Evolutionary conservation across 1,139 yeast genomes (phyloP).

Genomic region (Candida smagusa): DNA sequence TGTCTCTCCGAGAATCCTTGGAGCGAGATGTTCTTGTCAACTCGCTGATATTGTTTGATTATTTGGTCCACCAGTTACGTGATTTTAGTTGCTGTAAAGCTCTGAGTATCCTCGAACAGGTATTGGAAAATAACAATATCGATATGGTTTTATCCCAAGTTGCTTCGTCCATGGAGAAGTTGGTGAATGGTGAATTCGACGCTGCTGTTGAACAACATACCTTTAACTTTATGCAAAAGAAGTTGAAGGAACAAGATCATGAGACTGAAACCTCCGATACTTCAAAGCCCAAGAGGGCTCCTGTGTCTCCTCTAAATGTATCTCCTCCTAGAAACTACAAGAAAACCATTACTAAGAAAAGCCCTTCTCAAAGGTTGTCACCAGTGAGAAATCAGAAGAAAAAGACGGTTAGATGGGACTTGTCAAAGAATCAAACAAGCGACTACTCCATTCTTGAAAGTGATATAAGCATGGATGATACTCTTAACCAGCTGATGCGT

Average conservation of each 20-base stretch:
- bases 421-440: slow-evolving; percentile 9
- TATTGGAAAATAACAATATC: not conserved
- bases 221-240: slow-evolving; percentile 28
- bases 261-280: not conserved
- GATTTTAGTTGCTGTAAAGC: slow-evolving; percentile 15
- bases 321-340: slow-evolving; percentile 29
- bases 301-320: slow-evolving; percentile 27
- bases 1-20: slow-evolving; percentile 41
- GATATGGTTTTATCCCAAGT: slow-evolving; percentile 5
- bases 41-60: slow-evolving; percentile 50
- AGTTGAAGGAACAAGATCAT: slow-evolving; percentile 14
- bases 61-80: slow-evolving; percentile 29
- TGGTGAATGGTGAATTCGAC: slow-evolving; percentile 40
- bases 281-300: slow-evolving; percentile 18
- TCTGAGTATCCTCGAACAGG: slow-evolving; percentile 7
- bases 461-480: slow-evolving; percentile 24
- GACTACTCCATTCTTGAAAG: slow-evolving; percentile 29
- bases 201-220: slow-evolving; percentile 29
- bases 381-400: slow-evolving; percentile 12
- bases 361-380: slow-evolving; percentile 12
- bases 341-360: slow-evolving; percentile 17
- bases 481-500: slow-evolving; percentile 9
- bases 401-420: slow-evolving; percentile 41
- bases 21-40: slow-evolving; percentile 55
- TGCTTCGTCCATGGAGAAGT: slow-evolving; percentile 19